Evolutionary conservation across 495 filamentous ascomycete genomes (phyloP), one percentile per base, ranked within the genome.

Genomic region (Aspergillus baeticus): DNA sequence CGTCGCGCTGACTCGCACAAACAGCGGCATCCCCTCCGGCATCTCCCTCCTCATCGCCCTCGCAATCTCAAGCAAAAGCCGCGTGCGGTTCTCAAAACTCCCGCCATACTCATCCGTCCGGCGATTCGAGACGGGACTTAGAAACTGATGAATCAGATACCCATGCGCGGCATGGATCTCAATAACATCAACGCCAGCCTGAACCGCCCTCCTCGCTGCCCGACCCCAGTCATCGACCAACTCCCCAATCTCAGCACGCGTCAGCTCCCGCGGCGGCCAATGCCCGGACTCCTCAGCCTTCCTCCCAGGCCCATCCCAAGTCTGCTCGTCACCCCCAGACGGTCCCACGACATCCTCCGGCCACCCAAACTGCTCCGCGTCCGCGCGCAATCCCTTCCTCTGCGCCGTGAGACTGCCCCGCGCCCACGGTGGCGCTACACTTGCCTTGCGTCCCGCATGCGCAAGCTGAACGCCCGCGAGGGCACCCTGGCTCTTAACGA

Each of bases 81-180:
- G 73, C 22, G 73, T 79, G 18, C 84, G 77, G 63, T 87, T 87
- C 67, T 84, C 78, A 48, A 87, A 84, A 35, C 68, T 69, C 17
- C 85, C 85, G 15, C 85, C 85, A 61, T 87, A 88, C 10, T 72
- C 54, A 66, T 88, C 85, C 6, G 77, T 83, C 10, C 85, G 75
- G 14, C 73, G 65, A 68, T 90, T 90, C 31, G 72, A 69, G 7
- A 80, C 69, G 0, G 86, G 87, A 6, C 80, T 84, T 39, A 89
- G 60, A 71, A 88, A 91, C 38, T 81, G 77, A 50, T 73, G 72
- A 2, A 89, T 63, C 2, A 90, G 74, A 62, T 89, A 90, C 2
- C 87, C 87, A 65, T 84, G 81, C 8, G 81, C 83, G 42, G 70
- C 73, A 60, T 83, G 80, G 57, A 83, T 80, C 57, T 83, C 80